Conservation (phyloP, 2,329 filamentous ascomycete species). For the Cercospora berteroae region DNA sequence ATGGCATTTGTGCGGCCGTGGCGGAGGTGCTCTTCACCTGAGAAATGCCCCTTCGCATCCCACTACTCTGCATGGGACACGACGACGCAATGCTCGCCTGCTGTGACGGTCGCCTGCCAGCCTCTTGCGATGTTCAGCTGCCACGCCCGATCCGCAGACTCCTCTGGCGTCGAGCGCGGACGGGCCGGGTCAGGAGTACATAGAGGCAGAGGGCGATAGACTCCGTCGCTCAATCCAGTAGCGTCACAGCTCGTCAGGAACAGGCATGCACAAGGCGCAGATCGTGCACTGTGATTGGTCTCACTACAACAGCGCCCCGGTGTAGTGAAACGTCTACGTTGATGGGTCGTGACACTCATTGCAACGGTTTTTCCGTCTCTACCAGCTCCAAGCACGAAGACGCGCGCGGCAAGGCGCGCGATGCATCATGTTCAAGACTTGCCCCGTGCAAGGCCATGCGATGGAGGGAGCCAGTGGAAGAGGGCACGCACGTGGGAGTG, state of each 20-base stretch:
- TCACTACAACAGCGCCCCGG: not conserved
- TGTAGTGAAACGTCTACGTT: not conserved
- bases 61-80: not conserved
- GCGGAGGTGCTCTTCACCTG: not conserved
- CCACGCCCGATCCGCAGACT: not conserved
- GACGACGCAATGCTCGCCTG: not conserved
- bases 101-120: not conserved
- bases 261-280: not conserved
- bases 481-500: not conserved
- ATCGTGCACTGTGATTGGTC: not conserved
- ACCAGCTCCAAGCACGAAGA: not conserved
- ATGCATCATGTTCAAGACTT: not conserved
- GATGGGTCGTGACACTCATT: not conserved
- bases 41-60: not conserved
- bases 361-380: not conserved
- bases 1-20: not conserved
- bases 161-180: not conserved
- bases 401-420: constrained; percentile 1
- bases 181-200: not conserved
- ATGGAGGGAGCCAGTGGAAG: not conserved
- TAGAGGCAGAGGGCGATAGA: not conserved
- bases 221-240: not conserved
- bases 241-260: not conserved
- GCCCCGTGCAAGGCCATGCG: not conserved
- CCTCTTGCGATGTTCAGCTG: not conserved